phyloP scores from a whole-genome alignment of 352 stramenopile species.

The Globisporangium spiculum region DNA sequence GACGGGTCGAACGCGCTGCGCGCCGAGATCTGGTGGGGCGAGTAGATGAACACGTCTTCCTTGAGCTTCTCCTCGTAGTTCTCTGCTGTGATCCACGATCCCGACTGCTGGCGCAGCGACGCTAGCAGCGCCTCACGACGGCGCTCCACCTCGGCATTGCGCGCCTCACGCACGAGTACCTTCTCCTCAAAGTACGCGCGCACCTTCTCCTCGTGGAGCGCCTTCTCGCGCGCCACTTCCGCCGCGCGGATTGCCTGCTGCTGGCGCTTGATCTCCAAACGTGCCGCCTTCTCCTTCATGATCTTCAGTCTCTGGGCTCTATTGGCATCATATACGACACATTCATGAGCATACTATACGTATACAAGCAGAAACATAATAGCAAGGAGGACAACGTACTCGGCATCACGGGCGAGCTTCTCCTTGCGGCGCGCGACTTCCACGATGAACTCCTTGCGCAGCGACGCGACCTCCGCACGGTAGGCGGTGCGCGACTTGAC shows the following conservation, averaged over 20 bases:
- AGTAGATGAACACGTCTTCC: constrained; percentile 85
- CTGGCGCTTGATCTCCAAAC: constrained; percentile 86
- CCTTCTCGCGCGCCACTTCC: constrained; percentile 80
- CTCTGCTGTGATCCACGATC: constrained; percentile 66
- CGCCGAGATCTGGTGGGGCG: constrained; percentile 63
- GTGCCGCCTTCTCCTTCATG: constrained; percentile 84
- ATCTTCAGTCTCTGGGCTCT: constrained; percentile 74
- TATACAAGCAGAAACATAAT: background rate
- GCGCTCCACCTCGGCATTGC: constrained; percentile 54
- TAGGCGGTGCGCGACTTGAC: constrained; percentile 72
- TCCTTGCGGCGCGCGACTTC: constrained; percentile 68
- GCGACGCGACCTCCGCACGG: constrained; percentile 52
- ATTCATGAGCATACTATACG: background rate
- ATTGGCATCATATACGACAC: too few species aligned
- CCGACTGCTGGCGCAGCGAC: constrained; percentile 55
- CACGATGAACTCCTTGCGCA: constrained; percentile 76
- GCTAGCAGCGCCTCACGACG: constrained; percentile 68
- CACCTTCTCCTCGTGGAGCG: constrained; percentile 73
- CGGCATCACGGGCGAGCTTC: constrained; percentile 80
- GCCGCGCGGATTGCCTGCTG: constrained; percentile 79
- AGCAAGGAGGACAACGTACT: constrained; percentile 39
- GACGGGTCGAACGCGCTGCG: constrained; percentile 70
- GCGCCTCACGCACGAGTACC: constrained; percentile 63
- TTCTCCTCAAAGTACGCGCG: constrained; percentile 81
- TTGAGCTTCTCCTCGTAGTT: constrained; percentile 80